phyloP scores from a whole-genome alignment of 73 alveolate species.

The Paramecium sexaurelia region DNA sequence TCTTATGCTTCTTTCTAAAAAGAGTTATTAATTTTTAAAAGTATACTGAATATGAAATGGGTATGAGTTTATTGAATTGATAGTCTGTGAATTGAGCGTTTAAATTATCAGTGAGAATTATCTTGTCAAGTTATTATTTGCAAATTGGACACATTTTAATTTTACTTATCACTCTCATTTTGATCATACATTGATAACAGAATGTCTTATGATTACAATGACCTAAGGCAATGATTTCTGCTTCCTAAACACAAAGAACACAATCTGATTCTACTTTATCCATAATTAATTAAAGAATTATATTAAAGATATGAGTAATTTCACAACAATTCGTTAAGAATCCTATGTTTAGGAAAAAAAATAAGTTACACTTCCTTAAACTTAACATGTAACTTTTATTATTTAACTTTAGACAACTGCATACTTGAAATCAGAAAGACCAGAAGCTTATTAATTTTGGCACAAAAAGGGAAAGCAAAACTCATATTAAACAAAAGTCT shows the following conservation, averaged over 20 bases:
- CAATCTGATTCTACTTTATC: slow-evolving; percentile 57
- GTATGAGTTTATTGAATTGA: neutral
- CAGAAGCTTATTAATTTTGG: slow-evolving; percentile 36
- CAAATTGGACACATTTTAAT: slow-evolving; percentile 58
- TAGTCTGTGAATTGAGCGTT: slow-evolving; percentile 54
- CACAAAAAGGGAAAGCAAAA: slow-evolving; percentile 1
- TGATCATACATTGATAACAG: slow-evolving; percentile 62
- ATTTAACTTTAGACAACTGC: neutral
- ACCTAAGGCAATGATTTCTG: slow-evolving; percentile 51
- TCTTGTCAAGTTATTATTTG: slow-evolving; percentile 16
- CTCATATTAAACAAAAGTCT: neutral
- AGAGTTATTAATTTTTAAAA: neutral
- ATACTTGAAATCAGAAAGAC: slow-evolving; percentile 13
- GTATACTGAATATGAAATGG: neutral
- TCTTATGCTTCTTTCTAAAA: slow-evolving; percentile 15
- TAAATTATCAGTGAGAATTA: slow-evolving; percentile 62
- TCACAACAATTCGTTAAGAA: slow-evolving; percentile 30
- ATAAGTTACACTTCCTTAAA: slow-evolving; percentile 25
- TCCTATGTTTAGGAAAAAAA: neutral
- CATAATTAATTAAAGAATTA: slow-evolving; percentile 10
- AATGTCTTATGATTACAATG: slow-evolving; percentile 62
- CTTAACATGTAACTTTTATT: neutral
- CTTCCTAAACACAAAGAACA: slow-evolving; percentile 36
- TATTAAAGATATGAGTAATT: slow-evolving; percentile 34
- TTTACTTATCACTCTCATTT: slow-evolving; percentile 57